Evolutionary conservation across 495 filamentous ascomycete species (phyloP).

Genomic region (Trichocladium antarcticum): DNA sequence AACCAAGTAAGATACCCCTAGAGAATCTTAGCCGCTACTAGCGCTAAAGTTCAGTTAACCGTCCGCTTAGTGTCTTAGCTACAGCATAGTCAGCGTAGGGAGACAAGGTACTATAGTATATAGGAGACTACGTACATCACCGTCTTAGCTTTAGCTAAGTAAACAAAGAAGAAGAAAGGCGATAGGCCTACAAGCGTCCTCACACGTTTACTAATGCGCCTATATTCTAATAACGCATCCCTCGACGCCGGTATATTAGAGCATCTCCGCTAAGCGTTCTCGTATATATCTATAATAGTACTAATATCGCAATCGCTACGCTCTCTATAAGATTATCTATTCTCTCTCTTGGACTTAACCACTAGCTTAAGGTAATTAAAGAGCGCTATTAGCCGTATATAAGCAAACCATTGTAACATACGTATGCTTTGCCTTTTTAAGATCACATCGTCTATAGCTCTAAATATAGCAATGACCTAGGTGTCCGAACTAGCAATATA

Average conservation of each 20-base stretch:
- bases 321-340: constrained; percentile 2
- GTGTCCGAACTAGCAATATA: constrained; percentile 10
- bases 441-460: constrained; percentile 10
- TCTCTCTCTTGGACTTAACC: constrained; percentile 6
- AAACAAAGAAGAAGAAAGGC: constrained; percentile 5
- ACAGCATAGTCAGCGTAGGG: constrained; percentile 2
- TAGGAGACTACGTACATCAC: constrained; percentile 1
- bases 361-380: constrained; percentile 8
- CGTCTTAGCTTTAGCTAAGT: constrained; percentile 4
- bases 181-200: constrained; percentile 5
- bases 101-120: neutral
- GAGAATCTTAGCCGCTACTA: constrained; percentile 5
- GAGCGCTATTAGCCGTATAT: constrained; percentile 9
- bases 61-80: constrained; percentile 5
- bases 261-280: constrained; percentile 7
- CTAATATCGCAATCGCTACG: constrained; percentile 6
- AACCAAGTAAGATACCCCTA: constrained; percentile 2
- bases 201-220: constrained; percentile 3
- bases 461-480: constrained; percentile 7
- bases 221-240: constrained; percentile 5
- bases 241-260: constrained; percentile 5
- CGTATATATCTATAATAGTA: constrained; percentile 9
- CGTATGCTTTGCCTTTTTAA: constrained; percentile 3
- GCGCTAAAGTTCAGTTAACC: constrained; percentile 8
- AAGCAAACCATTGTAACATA: constrained; percentile 9